phyloP scores from a whole-genome alignment of 176 grass and related monocot genomes.

The Zoysia pacifica region DNA sequence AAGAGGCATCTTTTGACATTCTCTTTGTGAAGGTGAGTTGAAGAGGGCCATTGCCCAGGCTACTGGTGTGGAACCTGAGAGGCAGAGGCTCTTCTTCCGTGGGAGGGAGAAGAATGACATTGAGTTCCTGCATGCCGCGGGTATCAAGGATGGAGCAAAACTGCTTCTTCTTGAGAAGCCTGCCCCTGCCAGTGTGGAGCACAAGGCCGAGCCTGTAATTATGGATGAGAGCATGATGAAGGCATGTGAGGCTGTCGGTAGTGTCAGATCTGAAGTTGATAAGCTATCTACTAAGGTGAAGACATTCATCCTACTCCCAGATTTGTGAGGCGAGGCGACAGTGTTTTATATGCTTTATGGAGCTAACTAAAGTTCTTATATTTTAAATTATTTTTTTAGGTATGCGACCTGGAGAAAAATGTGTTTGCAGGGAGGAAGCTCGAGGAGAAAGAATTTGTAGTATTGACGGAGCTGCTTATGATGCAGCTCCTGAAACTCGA shows the following conservation, averaged over 20 bases:
- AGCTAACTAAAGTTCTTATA: background rate
- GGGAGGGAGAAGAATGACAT: conserved; percentile 81
- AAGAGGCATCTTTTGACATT: background rate
- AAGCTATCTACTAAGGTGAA: conserved; percentile 76
- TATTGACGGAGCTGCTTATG: conserved; percentile 92
- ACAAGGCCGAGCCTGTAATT: conserved; percentile 46
- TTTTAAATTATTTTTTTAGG: conserved; percentile 45
- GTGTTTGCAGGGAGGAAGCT: conserved; percentile 62
- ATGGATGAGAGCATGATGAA: conserved; percentile 65
- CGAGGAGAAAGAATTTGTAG: conserved; percentile 74
- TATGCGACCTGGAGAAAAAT: conserved; percentile 69
- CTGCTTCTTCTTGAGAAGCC: conserved; percentile 73
- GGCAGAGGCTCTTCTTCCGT: conserved; percentile 80
- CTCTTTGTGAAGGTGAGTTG: conserved; percentile 68
- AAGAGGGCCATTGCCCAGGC: conserved; percentile 63
- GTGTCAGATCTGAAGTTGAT: conserved; percentile 76
- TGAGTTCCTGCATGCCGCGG: conserved; percentile 65
- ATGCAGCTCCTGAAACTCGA: conserved; percentile 84
- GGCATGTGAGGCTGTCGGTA: conserved; percentile 63
- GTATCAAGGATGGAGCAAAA: conserved; percentile 83
- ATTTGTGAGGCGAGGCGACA: background rate
- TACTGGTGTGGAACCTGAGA: conserved; percentile 64
- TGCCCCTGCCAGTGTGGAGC: conserved; percentile 53
- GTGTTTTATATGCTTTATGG: background rate
- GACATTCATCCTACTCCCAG: background rate